phyloP scores from a whole-genome alignment of 2,329 filamentous ascomycete genomes.

The Didymella arachidicola region DNA sequence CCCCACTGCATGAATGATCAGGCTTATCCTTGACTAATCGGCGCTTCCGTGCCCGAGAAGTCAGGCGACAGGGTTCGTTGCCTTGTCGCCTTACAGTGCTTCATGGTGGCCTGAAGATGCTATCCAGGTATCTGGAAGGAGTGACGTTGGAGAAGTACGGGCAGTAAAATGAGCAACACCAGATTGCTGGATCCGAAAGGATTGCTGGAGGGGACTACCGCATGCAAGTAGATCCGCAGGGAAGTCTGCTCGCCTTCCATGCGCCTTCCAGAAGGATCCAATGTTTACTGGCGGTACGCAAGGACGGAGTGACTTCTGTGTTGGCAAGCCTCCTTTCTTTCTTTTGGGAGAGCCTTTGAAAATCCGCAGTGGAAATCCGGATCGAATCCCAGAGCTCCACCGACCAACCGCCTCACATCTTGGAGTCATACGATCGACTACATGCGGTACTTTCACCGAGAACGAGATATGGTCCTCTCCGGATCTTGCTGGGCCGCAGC shows the following conservation, averaged over 20 bases:
- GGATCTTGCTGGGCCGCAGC: slow-evolving; percentile 25
- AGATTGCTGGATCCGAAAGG: slow-evolving; percentile 5
- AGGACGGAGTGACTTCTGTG: slow-evolving; percentile 9
- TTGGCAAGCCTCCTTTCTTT: slow-evolving; percentile 14
- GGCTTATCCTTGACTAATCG: slow-evolving; percentile 5
- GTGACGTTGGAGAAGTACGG: slow-evolving; percentile 14
- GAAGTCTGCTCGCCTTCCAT: slow-evolving; percentile 12
- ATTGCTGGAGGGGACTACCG: slow-evolving; percentile 6
- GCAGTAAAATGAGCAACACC: slow-evolving; percentile 5
- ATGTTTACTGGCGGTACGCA: slow-evolving; percentile 22
- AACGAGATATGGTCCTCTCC: neutral
- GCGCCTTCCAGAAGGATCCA: slow-evolving; percentile 16
- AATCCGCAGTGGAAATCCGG: neutral
- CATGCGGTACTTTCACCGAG: slow-evolving; percentile 7
- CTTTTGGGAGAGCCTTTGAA: neutral
- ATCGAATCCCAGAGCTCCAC: neutral
- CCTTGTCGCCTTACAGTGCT: slow-evolving; percentile 14
- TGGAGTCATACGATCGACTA: slow-evolving; percentile 2
- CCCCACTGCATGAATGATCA: slow-evolving; percentile 18
- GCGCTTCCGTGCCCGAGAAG: slow-evolving; percentile 9
- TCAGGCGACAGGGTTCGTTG: slow-evolving; percentile 12
- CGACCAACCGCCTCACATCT: neutral
- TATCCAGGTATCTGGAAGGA: slow-evolving; percentile 4
- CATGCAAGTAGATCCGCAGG: slow-evolving; percentile 5
- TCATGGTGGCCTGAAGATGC: slow-evolving; percentile 8